A percentile compares a stretch with the other conserved stretches of the same genome.
Conservation (phyloP, 345 rosid species). For the Pistacia integerrima region DNA sequence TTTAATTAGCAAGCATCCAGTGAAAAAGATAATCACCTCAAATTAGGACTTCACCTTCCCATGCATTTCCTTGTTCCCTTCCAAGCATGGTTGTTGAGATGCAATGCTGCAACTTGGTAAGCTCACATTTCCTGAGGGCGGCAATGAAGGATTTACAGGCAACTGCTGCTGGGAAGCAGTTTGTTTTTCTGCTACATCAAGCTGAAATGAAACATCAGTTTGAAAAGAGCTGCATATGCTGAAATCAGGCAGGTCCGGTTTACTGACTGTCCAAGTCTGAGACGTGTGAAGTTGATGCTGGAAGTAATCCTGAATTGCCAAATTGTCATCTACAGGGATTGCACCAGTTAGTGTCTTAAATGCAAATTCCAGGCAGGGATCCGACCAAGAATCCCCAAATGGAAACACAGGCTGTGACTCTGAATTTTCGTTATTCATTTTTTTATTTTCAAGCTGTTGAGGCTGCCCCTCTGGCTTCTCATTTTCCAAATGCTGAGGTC, state of each 20-base stretch:
- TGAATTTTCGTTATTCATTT: constrained; percentile 18
- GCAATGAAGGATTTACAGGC: constrained; percentile 13
- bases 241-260: constrained; percentile 34
- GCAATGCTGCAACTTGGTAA: constrained; percentile 23
- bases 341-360: constrained; percentile 50
- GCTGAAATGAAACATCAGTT: constrained; percentile 29
- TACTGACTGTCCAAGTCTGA: constrained; percentile 24
- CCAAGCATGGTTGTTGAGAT: constrained; percentile 27
- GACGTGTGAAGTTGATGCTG: constrained; percentile 34
- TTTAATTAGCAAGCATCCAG: neutral
- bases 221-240: constrained; percentile 37
- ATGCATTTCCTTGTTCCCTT: constrained; percentile 14
- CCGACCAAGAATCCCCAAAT: constrained; percentile 40
- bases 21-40: neutral
- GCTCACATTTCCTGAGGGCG: constrained; percentile 17
- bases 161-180: constrained; percentile 20
- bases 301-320: constrained; percentile 39
- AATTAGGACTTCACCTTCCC: constrained; percentile 20
- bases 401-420: constrained; percentile 18
- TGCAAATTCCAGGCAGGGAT: constrained; percentile 48
- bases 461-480: constrained; percentile 17
- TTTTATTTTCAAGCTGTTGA: constrained; percentile 6
- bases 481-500: neutral
- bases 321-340: constrained; percentile 33
- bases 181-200: constrained; percentile 20